Base-by-base conservation (phyloP, 495 filamentous ascomycete genomes). In the Neurospora terricola region DNA sequence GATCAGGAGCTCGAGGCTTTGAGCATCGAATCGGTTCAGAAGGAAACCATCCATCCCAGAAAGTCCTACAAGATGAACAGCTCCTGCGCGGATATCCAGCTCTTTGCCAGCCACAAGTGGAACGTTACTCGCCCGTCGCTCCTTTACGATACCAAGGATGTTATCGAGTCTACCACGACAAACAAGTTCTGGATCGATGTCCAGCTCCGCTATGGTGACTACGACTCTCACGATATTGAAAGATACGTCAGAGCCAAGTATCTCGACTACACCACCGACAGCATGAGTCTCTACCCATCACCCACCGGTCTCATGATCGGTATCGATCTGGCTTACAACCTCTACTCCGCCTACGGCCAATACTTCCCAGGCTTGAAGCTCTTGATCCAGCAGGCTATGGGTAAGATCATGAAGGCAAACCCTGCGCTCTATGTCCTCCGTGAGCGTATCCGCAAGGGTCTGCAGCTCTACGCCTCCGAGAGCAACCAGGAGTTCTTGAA, bases 31-130 rank as follows among this genome's bases (percentile, higher is more conserved):
- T 96, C 96, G 5, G 96, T 99, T 21, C 96, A 99, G 81, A 99
- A 99, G 84, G 96, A 99, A 84, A 98, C 96, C 0, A 99, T 99
- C 76, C 96, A 99, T 87, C 96, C 96, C 59, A 89, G 96, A 88
- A 99, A 99, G 82, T 98, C 96, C 0, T 99, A 99, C 87, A 99
- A 99, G 88, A 99, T 99, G 96, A 99, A 99, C 86, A 98, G 94
- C 80, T 98, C 96, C 59, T 99, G 96, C 82, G 96, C 96, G 18
- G 96, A 99, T 83, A 98, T 99, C 75, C 87, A 98, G 62, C 89
- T 99, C 48, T 99, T 99, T 79, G 96, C 96, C 21, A 97, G 93
- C 70, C 96, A 97, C 84, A 99, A 98, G 80, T 99, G 96, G 96
- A 98, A 97, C 75, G 94, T 98, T 54, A 97, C 94, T 5, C 87